Percentiles rank a stretch among this genome's conserved stretches.
phyloP scores from a whole-genome alignment of 1,284 basidiomycete species.

The Rhodotorula sp. region DNA sequence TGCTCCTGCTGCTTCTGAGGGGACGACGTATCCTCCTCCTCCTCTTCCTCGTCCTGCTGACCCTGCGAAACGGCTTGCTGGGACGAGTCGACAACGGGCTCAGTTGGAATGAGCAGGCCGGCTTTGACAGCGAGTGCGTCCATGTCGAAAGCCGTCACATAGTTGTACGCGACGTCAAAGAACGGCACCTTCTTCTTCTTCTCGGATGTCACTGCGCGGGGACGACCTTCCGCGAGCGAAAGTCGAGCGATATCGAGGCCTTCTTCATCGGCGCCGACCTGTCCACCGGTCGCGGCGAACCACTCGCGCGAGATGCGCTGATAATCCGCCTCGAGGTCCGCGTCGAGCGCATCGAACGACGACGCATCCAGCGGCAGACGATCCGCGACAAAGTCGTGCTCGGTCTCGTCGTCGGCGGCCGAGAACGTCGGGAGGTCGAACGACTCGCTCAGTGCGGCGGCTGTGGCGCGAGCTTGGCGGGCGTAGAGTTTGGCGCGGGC shows the following conservation, averaged over 20 bases:
- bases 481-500: constrained; percentile 68
- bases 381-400: constrained; percentile 26
- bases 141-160: constrained; percentile 67
- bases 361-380: constrained; percentile 15
- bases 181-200: constrained; percentile 61
- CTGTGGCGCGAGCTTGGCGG: constrained; percentile 60
- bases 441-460: constrained; percentile 60
- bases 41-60: constrained; percentile 46
- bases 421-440: constrained; percentile 48
- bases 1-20: constrained; percentile 45
- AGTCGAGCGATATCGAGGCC: background rate
- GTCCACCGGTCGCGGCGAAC: constrained; percentile 31
- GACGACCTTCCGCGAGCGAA: background rate
- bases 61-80: too few species aligned
- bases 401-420: constrained; percentile 53
- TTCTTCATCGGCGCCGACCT: background rate
- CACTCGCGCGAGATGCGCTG: constrained; percentile 29
- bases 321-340: constrained; percentile 28
- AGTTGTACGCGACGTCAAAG: constrained; percentile 93
- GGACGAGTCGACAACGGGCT: constrained; percentile 52
- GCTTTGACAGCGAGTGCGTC: constrained; percentile 57
- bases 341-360: constrained; percentile 27
- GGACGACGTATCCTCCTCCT: constrained; percentile 41
- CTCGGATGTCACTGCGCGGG: background rate
- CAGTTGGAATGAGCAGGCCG: constrained; percentile 9